Base-by-base conservation (phyloP, 805 yeast species). In the Candida sonorensis region DNA sequence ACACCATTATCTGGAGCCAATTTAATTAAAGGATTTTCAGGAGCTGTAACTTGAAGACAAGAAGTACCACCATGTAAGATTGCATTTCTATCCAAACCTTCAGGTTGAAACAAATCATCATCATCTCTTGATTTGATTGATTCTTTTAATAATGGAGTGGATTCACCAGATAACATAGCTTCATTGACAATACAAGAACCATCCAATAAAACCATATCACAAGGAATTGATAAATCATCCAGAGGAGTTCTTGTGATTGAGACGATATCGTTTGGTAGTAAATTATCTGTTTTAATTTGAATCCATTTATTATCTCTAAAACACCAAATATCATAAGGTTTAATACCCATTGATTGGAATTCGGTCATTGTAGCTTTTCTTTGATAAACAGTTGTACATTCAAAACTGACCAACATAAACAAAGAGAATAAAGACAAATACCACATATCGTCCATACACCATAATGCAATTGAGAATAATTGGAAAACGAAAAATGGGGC, bases 131-230 rank as follows among this genome's bases (percentile, higher is more conserved):
- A 72, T 43, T 75, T 77, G 43, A 88, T 75, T 2, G 95, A 83
- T 61, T 92, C 98, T 54, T 92, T 92, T 53, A 92, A 75, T 46
- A 92, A 67, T 6, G 98, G 98, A 27, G 98, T 92, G 5, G 97
- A 87, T 64, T 92, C 98, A 57, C 98, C 98, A 5, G 96, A 85
- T 35, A 92, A 77, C 98, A 92, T 92, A 16, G 98, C 98, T 68
- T 92, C 98, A 55, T 92, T 92, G 28, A 92, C 94, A 53, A 92
- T 92, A 44, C 94, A 92, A 13, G 95, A 72, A 32, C 98, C 98
- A 48, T 81, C 88, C 31, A 85, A 59, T 28, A 92, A 67, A 23
- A 92, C 60, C 61, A 92, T 61, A 59, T 92, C 98, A 66, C 98
- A 92, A 12, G 98, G 97, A 34, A 92, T 64, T 2, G 97, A 95